Conservation (phyloP, 352 stramenopile genomes). For the Globisporangium nagaii region DNA sequence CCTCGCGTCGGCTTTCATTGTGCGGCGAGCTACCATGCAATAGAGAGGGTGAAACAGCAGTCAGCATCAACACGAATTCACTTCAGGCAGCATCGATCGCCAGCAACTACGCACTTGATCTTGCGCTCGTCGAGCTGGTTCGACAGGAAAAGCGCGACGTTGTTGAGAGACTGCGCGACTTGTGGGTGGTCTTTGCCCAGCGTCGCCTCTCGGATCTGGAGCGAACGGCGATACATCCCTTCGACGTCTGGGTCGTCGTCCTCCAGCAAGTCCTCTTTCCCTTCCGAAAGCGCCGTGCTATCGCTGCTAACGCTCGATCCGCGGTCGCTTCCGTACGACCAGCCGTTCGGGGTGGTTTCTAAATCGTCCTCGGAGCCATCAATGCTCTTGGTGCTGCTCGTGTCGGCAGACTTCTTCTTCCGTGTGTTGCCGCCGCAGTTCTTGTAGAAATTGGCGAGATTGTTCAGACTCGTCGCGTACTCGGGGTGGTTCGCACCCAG, state of each 20-base stretch:
- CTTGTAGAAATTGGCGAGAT: constrained; percentile 84
- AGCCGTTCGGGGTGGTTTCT: neutral
- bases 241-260: constrained; percentile 44
- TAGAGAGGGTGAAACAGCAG: neutral
- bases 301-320: constrained; percentile 12
- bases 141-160: constrained; percentile 66
- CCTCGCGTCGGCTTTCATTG: constrained; percentile 25
- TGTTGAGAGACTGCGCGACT: constrained; percentile 79
- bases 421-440: constrained; percentile 25
- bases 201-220: constrained; percentile 67
- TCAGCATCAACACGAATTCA: too few relatives aligned
- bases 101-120: constrained; percentile 33
- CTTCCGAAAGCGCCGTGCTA: neutral
- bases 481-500: constrained; percentile 69
- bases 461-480: constrained; percentile 81
- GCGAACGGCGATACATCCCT: constrained; percentile 66
- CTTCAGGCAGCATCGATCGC: too few relatives aligned
- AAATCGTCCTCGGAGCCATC: constrained; percentile 14
- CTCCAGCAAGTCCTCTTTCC: neutral
- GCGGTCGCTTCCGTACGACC: constrained; percentile 7
- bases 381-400: constrained; percentile 4
- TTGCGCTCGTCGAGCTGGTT: constrained; percentile 54
- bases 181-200: constrained; percentile 67
- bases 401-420: constrained; percentile 10
- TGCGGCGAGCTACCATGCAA: constrained; percentile 1